Evolutionary conservation across 2,329 filamentous ascomycete genomes (phyloP), one percentile per base, ranked within the genome.

Genomic region (Bipolaris bicolor): DNA sequence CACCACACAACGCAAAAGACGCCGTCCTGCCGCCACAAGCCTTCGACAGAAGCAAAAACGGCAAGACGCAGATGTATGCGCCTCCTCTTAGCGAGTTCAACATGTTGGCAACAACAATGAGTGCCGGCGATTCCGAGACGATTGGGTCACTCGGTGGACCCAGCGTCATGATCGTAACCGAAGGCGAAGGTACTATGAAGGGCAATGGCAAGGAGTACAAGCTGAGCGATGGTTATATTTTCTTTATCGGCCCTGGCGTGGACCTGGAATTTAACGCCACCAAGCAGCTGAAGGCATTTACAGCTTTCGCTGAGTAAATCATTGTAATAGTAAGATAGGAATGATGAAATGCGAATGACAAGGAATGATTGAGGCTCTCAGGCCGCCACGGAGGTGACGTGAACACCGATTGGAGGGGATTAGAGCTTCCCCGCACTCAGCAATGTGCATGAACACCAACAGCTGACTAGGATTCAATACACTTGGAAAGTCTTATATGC

Each of bases 11-110:
- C 18, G 76, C 79, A 3, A 76, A 84, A 2, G 84, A 90, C 52
- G 82, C 86, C 2, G 76, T 84, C 3, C 75, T 92, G 5, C 79
- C 79, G 2, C 75, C 81, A 0, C 73, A 80, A 53, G 72, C 73
- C 46, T 86, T 82, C 54, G 74, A 79, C 0, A 81, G 83, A 58
- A 83, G 86, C 47, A 77, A 78, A 59, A 80, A 82, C 40, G 87
- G 87, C 0, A 87, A 84, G 73, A 90, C 88, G 1, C 79, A 82
- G 48, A 77, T 87, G 1, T 90, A 90, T 68, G 80, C 79, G 9
- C 89, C 89, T 5, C 88, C 88, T 0, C 82, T 91, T 74, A 86
- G 84, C 65, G 90, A 92, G 74, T 92, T 93, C 68, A 84, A 87
- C 64, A 84, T 92, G 77, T 76, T 91, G 10, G 80, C 82, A 46